Evolutionary conservation across 495 filamentous ascomycete genomes (phyloP), one percentile per base, ranked within the genome.

Genomic region (Lepraria neglecta): DNA sequence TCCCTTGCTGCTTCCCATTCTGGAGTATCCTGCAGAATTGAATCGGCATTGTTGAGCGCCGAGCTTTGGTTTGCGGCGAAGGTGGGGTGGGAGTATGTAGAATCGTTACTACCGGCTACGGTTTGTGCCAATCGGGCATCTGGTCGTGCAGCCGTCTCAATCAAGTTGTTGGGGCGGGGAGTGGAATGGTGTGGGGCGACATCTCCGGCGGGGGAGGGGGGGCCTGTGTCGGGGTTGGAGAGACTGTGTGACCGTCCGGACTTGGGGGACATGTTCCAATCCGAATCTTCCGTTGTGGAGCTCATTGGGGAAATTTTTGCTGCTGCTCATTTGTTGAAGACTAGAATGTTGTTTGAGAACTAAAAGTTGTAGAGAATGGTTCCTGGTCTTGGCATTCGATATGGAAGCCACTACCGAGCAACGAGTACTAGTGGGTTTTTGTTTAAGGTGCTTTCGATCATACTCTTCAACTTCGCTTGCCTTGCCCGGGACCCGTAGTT

Each of bases 1-100:
- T 72, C 71, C 44, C 72, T 69, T 27, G 77, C 76, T 14, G 76
- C 74, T 61, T 77, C 70, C 68, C 70, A 78, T 12, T 66, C 71
- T 3, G 68, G 63, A 14, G 67, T 64, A 24, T 58, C 56, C 12
- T 44, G 64, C 19, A 44, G 59, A 33, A 62, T 51, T 28, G 38
- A 3, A 47, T 21, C 24, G 10, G 45, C 31, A 38, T 9, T 27
- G 42, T 56, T 9, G 48, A 33, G 27, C 31, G 19, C 12, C n/a
- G 21, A 27, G 46, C 11, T 33, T 56, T 43, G 33, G 50, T 31
- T 31, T 27, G 27, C 21, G 33, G 46, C 10, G 27, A 12, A 53
- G 56, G 21, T 35, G 48, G 15, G 27, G 40, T 43, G 12, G 46
- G 15, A 52, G 47, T n/a, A 12, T 38, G 35, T 27, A 45, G 56